Evolutionary conservation across 2,329 filamentous ascomycete species (phyloP), one percentile per base, ranked within the genome.

Genomic region (Epichloe brachyelytri): DNA sequence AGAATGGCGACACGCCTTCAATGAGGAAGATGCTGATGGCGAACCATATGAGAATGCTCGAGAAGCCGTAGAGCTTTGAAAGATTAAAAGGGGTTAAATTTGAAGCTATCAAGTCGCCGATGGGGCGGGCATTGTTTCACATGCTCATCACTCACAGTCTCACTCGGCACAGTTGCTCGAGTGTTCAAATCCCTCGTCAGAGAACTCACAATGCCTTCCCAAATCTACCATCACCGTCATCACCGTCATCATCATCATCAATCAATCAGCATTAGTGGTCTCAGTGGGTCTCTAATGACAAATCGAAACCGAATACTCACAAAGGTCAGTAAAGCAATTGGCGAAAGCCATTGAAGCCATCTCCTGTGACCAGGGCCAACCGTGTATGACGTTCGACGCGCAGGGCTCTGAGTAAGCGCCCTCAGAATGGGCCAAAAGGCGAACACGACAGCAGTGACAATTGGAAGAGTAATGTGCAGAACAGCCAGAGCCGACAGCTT

Each of bases 11-110:
- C 8, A 36, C 46, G 8, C 45, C 49, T 43, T 55, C 53, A 20
- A 49, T 30, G 4, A 55, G 51, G 20, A 49, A 44, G 41, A 55
- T 15, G 51, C 53, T 48, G 15, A 55, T 43, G 4, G 33, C 43
- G 3, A 48, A 45, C 53, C 53, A 55, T 11, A 50, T n/a, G 14
- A 55, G 49, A 2, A 55, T 51, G 2, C 47, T 37, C 8, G 51
- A 43, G 39, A 53, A 43, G 7, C 40, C 44, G 34, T 55, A 55
- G 4, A 51, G 17, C 45, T 47, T 20, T 38, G 37, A 38, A 15
- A 15, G 0, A n/a, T 6, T 30, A 10, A 30, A 30, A 7, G 26
- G 20, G 19, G 40, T 22, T 12, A 7, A 12, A 43, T 22, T 43
- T 20, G 8, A 20, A 12, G 19, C 41, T 39, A n/a, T 19, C 30